Base-by-base conservation (phyloP, 2,329 filamentous ascomycete species). In the Alternaria rosae region DNA sequence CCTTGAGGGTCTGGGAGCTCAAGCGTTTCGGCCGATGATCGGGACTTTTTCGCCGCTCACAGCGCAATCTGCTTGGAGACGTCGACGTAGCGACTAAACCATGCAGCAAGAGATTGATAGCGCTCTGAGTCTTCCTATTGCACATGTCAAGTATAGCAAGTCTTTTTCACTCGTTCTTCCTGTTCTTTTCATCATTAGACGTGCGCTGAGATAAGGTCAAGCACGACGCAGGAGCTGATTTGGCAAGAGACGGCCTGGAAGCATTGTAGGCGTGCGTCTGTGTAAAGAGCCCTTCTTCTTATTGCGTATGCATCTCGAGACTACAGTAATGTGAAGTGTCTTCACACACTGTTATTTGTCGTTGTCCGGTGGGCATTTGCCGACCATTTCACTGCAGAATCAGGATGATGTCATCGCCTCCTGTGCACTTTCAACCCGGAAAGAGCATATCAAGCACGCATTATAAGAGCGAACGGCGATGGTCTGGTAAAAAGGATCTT, bases 1-100 rank as follows among this genome's bases (percentile, higher is more conserved):
- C 84, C 7, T 68, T 88, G 52, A 79, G 86, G 60, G 83, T 79
- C 66, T 71, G 83, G 64, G 86, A 88, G 74, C 74, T 86, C 45
- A 83, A 80, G 68, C 80, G 71, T 42, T 81, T 85, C 48, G 83
- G 82, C 7, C 78, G 85, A 45, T 87, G 72, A 77, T 44, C 23
- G 10, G 2, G 50, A 41, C 13, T 8, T 47, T 28, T 25, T 30
- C 15, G 8, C 10, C 13, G 4, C 21, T 10, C 32, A 4, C 8
- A 54, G 15, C 5, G 13, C 6, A 30, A 12, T 17, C 7, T 21
- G 25, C 17, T 17, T 20, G n/a, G 17, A 17, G 6, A 4, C 17
- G 1, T 38, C 32, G 2, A 15, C 8, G 32, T 17, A 38, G 15
- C 32, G 32, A n/a, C 17, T n/a, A 5, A 23, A 32, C 10, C 12